phyloP scores from a whole-genome alignment of 768 basidiomycete species.

The Tylopilus sp. region DNA sequence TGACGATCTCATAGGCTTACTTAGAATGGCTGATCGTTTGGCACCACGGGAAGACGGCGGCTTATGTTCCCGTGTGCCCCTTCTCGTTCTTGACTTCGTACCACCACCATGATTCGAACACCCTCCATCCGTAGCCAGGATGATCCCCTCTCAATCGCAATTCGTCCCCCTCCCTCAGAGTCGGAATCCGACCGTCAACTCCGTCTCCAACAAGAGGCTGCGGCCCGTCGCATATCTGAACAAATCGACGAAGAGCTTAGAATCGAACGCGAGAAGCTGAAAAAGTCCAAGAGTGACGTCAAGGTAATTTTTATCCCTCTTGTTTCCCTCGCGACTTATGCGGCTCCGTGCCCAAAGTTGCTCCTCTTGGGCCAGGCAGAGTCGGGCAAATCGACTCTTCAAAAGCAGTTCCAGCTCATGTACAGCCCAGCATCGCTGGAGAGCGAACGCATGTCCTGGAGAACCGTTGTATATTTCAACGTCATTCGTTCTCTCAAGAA shows the following conservation, averaged over 20 bases:
- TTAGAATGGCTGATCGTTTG: not conserved
- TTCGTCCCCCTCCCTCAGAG: conserved; percentile 64
- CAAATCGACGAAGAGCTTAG: conserved; percentile 80
- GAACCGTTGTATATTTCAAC: conserved; percentile 73
- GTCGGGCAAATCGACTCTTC: conserved; percentile 73
- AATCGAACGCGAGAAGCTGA: conserved; percentile 61
- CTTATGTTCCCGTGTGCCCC: conserved; percentile 2
- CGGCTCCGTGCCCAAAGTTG: conserved; percentile 38
- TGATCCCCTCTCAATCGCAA: conserved; percentile 67
- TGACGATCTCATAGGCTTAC: conserved; percentile 10
- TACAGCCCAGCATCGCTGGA: conserved; percentile 71
- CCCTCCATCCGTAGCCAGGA: conserved; percentile 72
- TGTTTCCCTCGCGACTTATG: conserved; percentile 19
- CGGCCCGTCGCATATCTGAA: conserved; percentile 74
- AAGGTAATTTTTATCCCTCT: conserved; percentile 43
- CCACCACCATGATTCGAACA: conserved; percentile 54
- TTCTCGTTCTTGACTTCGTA: conserved; percentile 25
- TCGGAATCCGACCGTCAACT: conserved; percentile 58
- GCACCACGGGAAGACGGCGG: not conserved
- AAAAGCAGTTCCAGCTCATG: conserved; percentile 81
- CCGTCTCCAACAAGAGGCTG: conserved; percentile 64
- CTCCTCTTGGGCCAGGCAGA: conserved; percentile 78
- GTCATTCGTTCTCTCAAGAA: conserved; percentile 68
- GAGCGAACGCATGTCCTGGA: conserved; percentile 67
- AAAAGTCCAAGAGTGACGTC: conserved; percentile 68